Evolutionary conservation across 164 flowering plant genomes (phyloP).

Genomic region (Macadamia tetraphylla): DNA sequence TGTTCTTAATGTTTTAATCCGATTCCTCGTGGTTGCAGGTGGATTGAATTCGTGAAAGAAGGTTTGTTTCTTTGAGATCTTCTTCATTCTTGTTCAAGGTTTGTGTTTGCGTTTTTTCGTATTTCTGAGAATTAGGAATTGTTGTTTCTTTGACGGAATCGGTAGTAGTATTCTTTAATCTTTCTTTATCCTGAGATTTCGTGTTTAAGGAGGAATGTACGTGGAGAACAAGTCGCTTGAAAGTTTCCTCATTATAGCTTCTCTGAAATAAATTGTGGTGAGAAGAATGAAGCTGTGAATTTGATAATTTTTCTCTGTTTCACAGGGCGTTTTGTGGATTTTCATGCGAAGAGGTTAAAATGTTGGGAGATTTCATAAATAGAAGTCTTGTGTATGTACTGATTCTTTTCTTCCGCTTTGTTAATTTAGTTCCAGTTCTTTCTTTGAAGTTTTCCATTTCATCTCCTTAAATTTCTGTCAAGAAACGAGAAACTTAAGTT

Average conservation of each 20-base stretch:
- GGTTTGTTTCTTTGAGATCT: background rate
- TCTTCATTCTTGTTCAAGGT: background rate
- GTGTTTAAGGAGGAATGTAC: background rate
- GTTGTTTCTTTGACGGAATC: background rate
- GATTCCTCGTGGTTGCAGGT: background rate
- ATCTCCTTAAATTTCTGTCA: background rate
- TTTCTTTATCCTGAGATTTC: background rate
- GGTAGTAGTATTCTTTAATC: background rate
- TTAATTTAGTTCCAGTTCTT: background rate
- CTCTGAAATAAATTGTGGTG: background rate
- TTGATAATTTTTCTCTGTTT: background rate
- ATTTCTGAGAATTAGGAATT: background rate
- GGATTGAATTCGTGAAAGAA: conserved; percentile 3
- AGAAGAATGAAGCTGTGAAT: background rate
- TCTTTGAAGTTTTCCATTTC: background rate
- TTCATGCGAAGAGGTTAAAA: conserved; percentile 20
- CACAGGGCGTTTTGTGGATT: conserved; percentile 4
- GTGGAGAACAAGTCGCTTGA: background rate
- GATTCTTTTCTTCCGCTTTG: background rate
- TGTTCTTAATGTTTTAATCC: background rate
- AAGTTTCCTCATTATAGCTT: background rate
- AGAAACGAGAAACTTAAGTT: background rate
- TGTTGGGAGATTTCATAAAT: conserved; percentile 64
- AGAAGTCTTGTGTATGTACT: conserved; percentile 51
- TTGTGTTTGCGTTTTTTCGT: background rate